These are phyloP conservation scores for Eruca vesicaria DNA, from an alignment of 441 rosid species.

Conservation along the genomic window DNA sequence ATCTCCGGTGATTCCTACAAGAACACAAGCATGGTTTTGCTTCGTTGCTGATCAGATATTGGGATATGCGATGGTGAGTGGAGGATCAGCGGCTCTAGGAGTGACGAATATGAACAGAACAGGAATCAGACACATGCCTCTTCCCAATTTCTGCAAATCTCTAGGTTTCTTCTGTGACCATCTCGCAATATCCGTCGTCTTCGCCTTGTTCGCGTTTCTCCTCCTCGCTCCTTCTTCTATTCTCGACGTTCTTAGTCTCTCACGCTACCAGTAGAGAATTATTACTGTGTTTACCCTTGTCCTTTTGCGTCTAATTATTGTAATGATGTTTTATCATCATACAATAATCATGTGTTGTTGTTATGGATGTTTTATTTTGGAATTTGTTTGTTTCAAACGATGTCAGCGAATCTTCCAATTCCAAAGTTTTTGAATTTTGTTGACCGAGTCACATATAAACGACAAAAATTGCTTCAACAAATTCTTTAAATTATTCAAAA, in stretches of 20 bases:
- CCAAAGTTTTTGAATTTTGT: slow-evolving; percentile 24
- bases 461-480: neutral
- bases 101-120: slow-evolving; percentile 77
- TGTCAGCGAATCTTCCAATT: slow-evolving; percentile 23
- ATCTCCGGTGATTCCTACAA: slow-evolving; percentile 53
- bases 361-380: neutral
- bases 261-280: slow-evolving; percentile 25
- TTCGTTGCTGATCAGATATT: slow-evolving; percentile 80
- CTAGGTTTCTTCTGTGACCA: slow-evolving; percentile 67
- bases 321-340: slow-evolving; percentile 5
- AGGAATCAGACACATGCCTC: slow-evolving; percentile 66
- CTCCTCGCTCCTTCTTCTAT: slow-evolving; percentile 62
- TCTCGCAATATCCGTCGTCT: slow-evolving; percentile 61
- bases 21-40: slow-evolving; percentile 67
- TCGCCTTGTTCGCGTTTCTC: slow-evolving; percentile 57
- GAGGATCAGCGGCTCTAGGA: slow-evolving; percentile 81
- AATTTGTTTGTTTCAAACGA: slow-evolving; percentile 20
- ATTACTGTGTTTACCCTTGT: neutral
- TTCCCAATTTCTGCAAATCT: slow-evolving; percentile 84
- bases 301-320: neutral
- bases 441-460: slow-evolving; percentile 16
- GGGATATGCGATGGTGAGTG: slow-evolving; percentile 70
- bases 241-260: slow-evolving; percentile 62
- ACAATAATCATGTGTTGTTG: neutral
- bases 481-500: neutral